Evolutionary conservation across 2,329 filamentous ascomycete species (phyloP), one percentile per base, ranked within the genome.

Genomic region (Epichloe scottii): DNA sequence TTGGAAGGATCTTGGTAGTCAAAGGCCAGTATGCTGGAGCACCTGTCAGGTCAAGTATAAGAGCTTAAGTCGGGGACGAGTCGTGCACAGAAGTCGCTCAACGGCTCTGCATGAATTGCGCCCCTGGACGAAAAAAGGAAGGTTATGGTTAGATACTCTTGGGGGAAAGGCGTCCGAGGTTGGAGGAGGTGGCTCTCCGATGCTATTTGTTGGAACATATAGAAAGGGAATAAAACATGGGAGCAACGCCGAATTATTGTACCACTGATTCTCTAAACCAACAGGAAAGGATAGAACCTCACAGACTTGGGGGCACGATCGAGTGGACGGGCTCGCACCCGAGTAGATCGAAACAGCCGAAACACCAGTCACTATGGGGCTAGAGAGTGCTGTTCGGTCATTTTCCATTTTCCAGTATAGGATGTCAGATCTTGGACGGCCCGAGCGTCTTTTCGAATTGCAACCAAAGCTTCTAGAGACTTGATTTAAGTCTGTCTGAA

Each of bases 281-380:
- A 52, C 46, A 47, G 37, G 26, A 44, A 42, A 43, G 26, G 23
- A 44, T 34, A 17, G 3, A 38, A 30, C 19, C 48, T 40, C 48
- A 47, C 53, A 54, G 49, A 45, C 50, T 49, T 42, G 43, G 44
- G 40, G 42, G 48, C 43, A 43, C 35, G 45, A 54, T 53, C 50
- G 53, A 49, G 52, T 55, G 55, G 55, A 52, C 42, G 47, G 47
- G 35, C 53, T 50, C 21, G 50, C 39, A 49, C 46, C 50, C 45
- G 46, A 55, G 47, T 48, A 51, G 52, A 57, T 55, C 50, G 55
- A 56, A 57, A 57, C 56, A 47, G 46, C 49, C 55, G 56, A 57
- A 55, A 57, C 56, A 51, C 51, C 40, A 52, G 45, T 48, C 43
- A 52, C 49, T 42, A 49, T 41, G 46, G 49, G 52, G 51, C 14